Conservation (phyloP, 139 green algal genomes). For the Monoraphidium neglectum region DNA sequence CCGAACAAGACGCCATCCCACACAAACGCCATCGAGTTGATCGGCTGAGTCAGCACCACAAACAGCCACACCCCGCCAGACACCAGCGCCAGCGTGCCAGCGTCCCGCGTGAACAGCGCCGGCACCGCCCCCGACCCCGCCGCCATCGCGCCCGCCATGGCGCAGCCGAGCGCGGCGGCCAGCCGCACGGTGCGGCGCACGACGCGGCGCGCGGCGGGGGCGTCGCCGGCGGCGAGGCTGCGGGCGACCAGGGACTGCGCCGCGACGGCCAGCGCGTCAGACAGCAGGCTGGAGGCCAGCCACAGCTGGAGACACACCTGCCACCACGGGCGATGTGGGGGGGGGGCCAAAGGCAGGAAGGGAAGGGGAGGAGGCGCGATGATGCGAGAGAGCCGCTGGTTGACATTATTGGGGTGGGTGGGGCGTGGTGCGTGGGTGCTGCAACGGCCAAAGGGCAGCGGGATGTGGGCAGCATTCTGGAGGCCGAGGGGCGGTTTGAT, state of each 20-base stretch:
- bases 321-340: no score
- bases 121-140: conserved; percentile 22
- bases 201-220: conserved; percentile 24
- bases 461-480: neutral
- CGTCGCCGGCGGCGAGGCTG: conserved; percentile 44
- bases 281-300: conserved; percentile 71
- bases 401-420: neutral
- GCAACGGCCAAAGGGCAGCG: neutral
- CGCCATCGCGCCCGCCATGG: conserved; percentile 39
- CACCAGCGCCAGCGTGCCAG: conserved; percentile 47
- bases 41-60: conserved; percentile 60
- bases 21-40: conserved; percentile 79
- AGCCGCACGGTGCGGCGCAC: conserved; percentile 30
- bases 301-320: conserved; percentile 68
- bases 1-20: conserved; percentile 81
- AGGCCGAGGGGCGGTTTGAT: neutral
- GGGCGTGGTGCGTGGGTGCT: neutral
- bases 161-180: conserved; percentile 44
- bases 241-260: conserved; percentile 75
- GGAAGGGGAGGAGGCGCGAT: neutral
- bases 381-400: neutral
- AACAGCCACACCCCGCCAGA: conserved; percentile 57
- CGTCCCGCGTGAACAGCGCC: conserved; percentile 56
- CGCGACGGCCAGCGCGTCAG: conserved; percentile 80
- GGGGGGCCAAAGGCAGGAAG: neutral